These are phyloP conservation scores for Hypsizygus marmoreus DNA, from an alignment of 768 basidiomycete species.

Conservation along the genomic window DNA sequence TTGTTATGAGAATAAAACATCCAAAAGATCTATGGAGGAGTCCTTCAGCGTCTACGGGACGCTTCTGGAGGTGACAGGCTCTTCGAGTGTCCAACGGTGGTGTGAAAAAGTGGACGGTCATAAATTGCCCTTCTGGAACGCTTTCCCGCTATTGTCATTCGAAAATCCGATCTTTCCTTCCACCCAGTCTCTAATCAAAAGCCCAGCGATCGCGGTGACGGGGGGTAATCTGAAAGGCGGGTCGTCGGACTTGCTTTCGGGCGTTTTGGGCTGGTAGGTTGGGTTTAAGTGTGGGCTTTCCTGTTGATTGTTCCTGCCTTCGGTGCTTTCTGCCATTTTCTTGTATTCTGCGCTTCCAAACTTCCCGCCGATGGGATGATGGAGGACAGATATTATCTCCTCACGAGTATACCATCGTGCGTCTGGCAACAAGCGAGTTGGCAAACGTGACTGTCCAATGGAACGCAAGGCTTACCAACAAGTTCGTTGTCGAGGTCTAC, in stretches of 20 bases:
- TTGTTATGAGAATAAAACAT: too few species aligned
- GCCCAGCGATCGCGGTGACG: slow-evolving; percentile 78
- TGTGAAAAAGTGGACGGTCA: slow-evolving; percentile 1
- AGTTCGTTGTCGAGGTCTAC: slow-evolving; percentile 93
- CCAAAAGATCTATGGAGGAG: too few species aligned
- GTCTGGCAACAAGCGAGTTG: slow-evolving; percentile 45
- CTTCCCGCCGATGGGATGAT: slow-evolving; percentile 51
- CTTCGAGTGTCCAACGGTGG: neutral
- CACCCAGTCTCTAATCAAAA: slow-evolving; percentile 82
- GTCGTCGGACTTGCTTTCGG: slow-evolving; percentile 32
- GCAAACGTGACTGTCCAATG: neutral
- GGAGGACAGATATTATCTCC: slow-evolving; percentile 66
- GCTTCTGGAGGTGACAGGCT: too few species aligned
- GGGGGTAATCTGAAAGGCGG: slow-evolving; percentile 78
- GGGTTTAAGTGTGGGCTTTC: slow-evolving; percentile 14
- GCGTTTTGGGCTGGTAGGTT: slow-evolving; percentile 20
- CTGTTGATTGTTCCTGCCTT: slow-evolving; percentile 32
- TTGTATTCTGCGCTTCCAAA: slow-evolving; percentile 53
- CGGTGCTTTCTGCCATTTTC: slow-evolving; percentile 42
- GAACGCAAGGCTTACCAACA: slow-evolving; percentile 57
- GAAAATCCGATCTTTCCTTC: slow-evolving; percentile 53
- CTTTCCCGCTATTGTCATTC: slow-evolving; percentile 7
- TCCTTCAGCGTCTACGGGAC: too few species aligned
- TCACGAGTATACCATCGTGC: slow-evolving; percentile 86
- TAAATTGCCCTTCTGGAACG: slow-evolving; percentile 7